Conservation (phyloP, 148 eudicot genomes). For the Spergularia marina region DNA sequence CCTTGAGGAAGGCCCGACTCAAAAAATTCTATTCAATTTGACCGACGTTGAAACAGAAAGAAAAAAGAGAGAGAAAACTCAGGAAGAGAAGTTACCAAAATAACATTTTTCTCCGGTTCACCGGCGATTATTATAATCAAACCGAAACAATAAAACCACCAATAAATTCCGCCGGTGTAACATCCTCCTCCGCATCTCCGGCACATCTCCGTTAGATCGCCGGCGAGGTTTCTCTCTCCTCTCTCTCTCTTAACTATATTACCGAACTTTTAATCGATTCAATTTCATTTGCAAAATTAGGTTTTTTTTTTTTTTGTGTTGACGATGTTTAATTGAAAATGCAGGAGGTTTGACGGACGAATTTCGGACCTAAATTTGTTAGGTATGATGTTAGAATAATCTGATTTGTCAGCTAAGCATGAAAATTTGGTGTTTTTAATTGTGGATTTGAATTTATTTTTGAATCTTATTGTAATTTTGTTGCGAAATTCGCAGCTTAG, state of each 20-base stretch:
- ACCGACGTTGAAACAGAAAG: conserved; percentile 4
- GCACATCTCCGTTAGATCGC: background rate
- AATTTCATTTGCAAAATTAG: background rate
- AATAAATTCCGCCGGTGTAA: background rate
- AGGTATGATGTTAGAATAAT: background rate
- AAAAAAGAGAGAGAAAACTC: background rate
- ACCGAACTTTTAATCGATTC: background rate
- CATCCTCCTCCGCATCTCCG: conserved; percentile 11
- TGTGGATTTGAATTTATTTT: background rate
- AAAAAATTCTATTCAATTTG: background rate
- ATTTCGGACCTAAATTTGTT: background rate
- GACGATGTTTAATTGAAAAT: background rate
- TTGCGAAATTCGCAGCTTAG: conserved; percentile 14
- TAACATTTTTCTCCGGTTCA: conserved; percentile 8
- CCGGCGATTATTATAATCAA: conserved; percentile 13
- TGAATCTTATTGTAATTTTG: background rate
- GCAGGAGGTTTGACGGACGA: conserved; percentile 20
- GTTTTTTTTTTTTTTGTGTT: background rate
- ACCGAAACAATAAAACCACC: background rate
- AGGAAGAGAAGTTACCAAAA: background rate
- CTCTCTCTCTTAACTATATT: background rate
- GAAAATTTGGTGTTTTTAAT: conserved; percentile 4
- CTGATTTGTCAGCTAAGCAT: background rate
- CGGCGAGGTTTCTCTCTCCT: conserved; percentile 13
- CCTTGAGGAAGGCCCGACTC: background rate